These are phyloP conservation scores for Paraglomus brasilianum DNA, from an alignment of 192 early-diverging fungal genomes.

Conservation along the genomic window DNA sequence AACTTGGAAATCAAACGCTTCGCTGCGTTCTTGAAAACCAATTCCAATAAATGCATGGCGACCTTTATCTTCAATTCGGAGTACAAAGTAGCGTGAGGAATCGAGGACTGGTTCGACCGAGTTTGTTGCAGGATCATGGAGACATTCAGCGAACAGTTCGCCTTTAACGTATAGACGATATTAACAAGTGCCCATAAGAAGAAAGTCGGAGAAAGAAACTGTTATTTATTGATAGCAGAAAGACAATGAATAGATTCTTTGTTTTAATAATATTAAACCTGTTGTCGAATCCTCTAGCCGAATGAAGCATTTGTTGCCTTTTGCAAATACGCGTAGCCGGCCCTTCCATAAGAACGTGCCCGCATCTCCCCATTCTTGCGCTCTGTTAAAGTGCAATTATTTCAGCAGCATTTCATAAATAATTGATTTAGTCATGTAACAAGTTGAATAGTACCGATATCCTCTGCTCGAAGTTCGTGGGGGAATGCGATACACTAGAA, in stretches of 20 bases:
- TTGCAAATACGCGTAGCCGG: slow-evolving; percentile 67
- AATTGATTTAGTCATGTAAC: not conserved
- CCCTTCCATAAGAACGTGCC: slow-evolving; percentile 77
- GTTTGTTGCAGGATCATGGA: slow-evolving; percentile 65
- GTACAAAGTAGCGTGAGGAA: slow-evolving; percentile 84
- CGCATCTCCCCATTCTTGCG: slow-evolving; percentile 79
- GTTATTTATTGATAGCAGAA: too few species aligned
- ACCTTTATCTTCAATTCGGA: slow-evolving; percentile 70
- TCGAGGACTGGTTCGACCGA: slow-evolving; percentile 80
- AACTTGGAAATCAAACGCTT: slow-evolving; percentile 91
- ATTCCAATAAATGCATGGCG: slow-evolving; percentile 83
- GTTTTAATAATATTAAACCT: slow-evolving; percentile 29
- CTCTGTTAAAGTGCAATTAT: slow-evolving; percentile 41
- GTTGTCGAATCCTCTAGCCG: slow-evolving; percentile 68
- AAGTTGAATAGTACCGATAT: slow-evolving; percentile 48
- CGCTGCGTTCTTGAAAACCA: slow-evolving; percentile 78
- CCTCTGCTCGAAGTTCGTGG: slow-evolving; percentile 65
- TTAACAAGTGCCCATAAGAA: not conserved
- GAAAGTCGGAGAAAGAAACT: too few species aligned
- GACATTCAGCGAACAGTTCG: slow-evolving; percentile 79
- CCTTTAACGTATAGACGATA: slow-evolving; percentile 37
- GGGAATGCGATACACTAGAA: slow-evolving; percentile 64
- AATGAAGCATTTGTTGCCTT: slow-evolving; percentile 67
- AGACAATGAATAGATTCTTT: not conserved
- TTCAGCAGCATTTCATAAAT: not conserved